Evolutionary conservation across 805 yeast species (phyloP).

Genomic region (Monosporozyma servazzii): DNA sequence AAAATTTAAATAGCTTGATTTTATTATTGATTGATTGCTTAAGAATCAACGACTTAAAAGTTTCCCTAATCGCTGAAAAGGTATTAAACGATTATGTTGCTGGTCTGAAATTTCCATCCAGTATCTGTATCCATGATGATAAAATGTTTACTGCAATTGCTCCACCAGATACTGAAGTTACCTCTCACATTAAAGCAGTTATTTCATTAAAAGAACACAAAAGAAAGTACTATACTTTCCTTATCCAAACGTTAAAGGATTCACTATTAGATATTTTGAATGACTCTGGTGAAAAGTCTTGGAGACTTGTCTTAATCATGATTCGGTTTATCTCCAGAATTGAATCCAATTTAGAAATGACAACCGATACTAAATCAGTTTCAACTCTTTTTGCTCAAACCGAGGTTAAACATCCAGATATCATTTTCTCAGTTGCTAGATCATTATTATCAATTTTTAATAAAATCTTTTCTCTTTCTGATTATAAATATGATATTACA

Average conservation of each 20-base stretch:
- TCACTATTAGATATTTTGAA: conserved; percentile 22
- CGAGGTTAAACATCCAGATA: conserved; percentile 57
- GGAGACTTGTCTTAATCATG: conserved; percentile 48
- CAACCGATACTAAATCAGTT: conserved; percentile 34
- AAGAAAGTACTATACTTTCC: conserved; percentile 34
- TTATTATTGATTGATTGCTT: conserved; percentile 46
- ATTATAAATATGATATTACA: conserved; percentile 39
- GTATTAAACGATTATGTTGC: conserved; percentile 37
- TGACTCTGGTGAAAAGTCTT: conserved; percentile 27
- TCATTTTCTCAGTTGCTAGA: conserved; percentile 53
- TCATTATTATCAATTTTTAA: conserved; percentile 48
- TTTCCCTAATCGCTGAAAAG: conserved; percentile 45
- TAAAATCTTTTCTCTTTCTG: conserved; percentile 38
- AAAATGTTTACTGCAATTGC: conserved; percentile 35
- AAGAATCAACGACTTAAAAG: conserved; percentile 46
- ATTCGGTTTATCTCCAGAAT: conserved; percentile 42
- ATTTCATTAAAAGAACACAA: conserved; percentile 52
- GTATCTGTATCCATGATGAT: conserved; percentile 45
- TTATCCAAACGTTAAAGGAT: conserved; percentile 38
- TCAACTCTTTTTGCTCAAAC: conserved; percentile 40
- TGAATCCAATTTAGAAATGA: conserved; percentile 46
- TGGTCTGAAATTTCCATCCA: conserved; percentile 42
- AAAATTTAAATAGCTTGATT: conserved; percentile 40
- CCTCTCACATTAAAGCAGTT: conserved; percentile 49
- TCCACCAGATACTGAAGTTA: conserved; percentile 44